phyloP scores from a whole-genome alignment of 345 rosid genomes.

The Brassica napus region DNA sequence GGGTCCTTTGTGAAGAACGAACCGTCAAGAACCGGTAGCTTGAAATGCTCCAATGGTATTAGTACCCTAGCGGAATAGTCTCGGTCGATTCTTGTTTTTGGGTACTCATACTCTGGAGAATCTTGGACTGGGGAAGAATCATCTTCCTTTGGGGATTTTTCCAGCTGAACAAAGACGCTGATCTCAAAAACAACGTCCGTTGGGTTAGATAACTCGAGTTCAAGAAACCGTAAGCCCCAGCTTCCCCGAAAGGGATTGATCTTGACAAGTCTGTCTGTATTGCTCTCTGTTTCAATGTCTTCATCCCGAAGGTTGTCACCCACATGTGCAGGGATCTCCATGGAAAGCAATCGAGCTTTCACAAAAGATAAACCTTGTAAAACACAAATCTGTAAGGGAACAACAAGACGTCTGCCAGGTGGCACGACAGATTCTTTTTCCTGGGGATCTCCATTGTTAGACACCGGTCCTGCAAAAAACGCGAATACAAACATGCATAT shows the following conservation, averaged over 20 bases:
- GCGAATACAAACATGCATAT: neutral
- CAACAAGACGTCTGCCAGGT: constrained; percentile 86
- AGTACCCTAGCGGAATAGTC: constrained; percentile 91
- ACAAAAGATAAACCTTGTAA: constrained; percentile 91
- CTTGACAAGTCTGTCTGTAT: constrained; percentile 77
- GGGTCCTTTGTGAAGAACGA: constrained; percentile 75
- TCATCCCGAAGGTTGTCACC: constrained; percentile 66
- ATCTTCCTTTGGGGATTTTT: constrained; percentile 55
- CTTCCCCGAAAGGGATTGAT: constrained; percentile 96
- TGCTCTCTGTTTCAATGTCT: constrained; percentile 49
- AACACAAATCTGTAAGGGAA: constrained; percentile 89
- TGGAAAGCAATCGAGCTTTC: constrained; percentile 90
- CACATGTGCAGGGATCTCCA: constrained; percentile 97
- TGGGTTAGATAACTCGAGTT: constrained; percentile 91
- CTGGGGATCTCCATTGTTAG: constrained; percentile 52
- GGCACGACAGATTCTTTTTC: constrained; percentile 53
- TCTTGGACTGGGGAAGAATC: constrained; percentile 44
- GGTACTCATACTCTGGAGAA: constrained; percentile 70
- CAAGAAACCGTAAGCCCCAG: constrained; percentile 96
- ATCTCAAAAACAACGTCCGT: constrained; percentile 93
- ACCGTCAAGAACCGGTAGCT: constrained; percentile 88
- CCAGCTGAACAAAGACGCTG: constrained; percentile 80
- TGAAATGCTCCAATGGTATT: constrained; percentile 95
- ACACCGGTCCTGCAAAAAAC: constrained; percentile 54
- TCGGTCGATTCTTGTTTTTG: constrained; percentile 86